phyloP scores from a whole-genome alignment of 768 basidiomycete genomes.

The Holtermanniella nyarrowii region DNA sequence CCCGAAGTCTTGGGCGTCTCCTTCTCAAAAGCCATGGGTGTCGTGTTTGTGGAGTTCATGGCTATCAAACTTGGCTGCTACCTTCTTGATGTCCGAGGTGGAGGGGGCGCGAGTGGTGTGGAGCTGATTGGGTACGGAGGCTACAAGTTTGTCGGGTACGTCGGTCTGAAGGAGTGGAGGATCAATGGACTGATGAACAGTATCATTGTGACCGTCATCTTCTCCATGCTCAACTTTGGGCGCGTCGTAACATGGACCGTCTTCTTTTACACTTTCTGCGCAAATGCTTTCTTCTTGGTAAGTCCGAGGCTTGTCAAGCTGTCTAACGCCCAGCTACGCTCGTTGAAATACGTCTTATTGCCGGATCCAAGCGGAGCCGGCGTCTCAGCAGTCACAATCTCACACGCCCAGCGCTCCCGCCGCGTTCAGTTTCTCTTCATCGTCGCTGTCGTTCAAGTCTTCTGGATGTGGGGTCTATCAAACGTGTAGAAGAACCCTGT shows the following conservation, averaged over 20 bases:
- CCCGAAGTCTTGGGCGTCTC: constrained; percentile 81
- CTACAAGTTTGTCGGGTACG: constrained; percentile 94
- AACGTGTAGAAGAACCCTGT: constrained; percentile 45
- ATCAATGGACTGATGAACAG: constrained; percentile 42
- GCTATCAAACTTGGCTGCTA: constrained; percentile 89
- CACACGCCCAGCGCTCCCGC: constrained; percentile 67
- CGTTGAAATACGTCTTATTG: constrained; percentile 79
- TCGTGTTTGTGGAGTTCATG: constrained; percentile 77
- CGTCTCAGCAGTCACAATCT: constrained; percentile 54
- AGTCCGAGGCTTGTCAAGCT: constrained; percentile 31
- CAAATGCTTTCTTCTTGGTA: constrained; percentile 90
- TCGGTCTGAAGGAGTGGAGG: constrained; percentile 5
- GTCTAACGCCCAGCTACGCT: constrained; percentile 60
- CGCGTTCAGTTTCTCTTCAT: constrained; percentile 82
- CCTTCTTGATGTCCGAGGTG: constrained; percentile 72
- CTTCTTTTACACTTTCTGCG: constrained; percentile 75
- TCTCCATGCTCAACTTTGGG: constrained; percentile 55
- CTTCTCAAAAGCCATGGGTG: constrained; percentile 70
- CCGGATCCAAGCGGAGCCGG: constrained; percentile 58
- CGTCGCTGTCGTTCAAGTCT: constrained; percentile 66
- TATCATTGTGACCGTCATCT: constrained; percentile 71
- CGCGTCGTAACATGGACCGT: constrained; percentile 56
- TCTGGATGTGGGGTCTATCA: constrained; percentile 78
- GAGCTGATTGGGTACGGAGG: constrained; percentile 81
- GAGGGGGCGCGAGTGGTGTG: constrained; percentile 51